Conservation (phyloP, 306 rosid genomes). For the Ochetophila trinervis region DNA sequence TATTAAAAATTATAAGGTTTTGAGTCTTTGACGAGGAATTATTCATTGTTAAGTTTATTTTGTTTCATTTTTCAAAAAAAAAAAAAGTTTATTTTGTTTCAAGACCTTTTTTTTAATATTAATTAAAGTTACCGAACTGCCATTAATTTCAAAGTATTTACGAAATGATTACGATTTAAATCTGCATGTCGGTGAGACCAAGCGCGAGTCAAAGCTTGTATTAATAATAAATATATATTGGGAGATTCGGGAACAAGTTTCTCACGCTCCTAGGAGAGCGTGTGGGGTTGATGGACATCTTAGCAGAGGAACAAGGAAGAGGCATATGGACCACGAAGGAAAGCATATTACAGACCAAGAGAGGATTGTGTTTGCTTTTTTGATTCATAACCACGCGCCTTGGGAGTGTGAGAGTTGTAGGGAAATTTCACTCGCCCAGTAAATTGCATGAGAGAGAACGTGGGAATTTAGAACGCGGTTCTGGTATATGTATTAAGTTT, state of each 20-base stretch:
- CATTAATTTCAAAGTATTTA: neutral
- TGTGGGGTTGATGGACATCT: too few relatives aligned
- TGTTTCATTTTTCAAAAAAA: too few relatives aligned
- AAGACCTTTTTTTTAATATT: neutral
- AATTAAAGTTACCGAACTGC: neutral
- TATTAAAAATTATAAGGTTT: neutral
- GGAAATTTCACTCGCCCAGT: too few relatives aligned
- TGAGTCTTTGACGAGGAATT: neutral
- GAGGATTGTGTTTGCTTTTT: too few relatives aligned
- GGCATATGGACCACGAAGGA: too few relatives aligned
- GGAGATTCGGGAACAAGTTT: neutral
- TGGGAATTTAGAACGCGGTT: slow-evolving; percentile 16
- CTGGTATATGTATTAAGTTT: too few relatives aligned
- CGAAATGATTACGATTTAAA: slow-evolving; percentile 17
- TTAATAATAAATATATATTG: neutral
- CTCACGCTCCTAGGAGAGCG: neutral
- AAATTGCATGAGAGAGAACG: slow-evolving; percentile 13
- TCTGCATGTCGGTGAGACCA: slow-evolving; percentile 40
- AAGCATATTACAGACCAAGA: too few relatives aligned
- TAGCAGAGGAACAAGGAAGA: too few relatives aligned
- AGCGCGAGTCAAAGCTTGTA: neutral
- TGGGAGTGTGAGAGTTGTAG: too few relatives aligned
- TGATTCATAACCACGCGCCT: too few relatives aligned
- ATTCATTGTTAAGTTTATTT: neutral
- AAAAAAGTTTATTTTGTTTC: neutral